A percentile compares a stretch with the other conserved stretches of the same genome.
phyloP scores from a whole-genome alignment of 495 filamentous ascomycete species.

The Cairneyella variabilis region DNA sequence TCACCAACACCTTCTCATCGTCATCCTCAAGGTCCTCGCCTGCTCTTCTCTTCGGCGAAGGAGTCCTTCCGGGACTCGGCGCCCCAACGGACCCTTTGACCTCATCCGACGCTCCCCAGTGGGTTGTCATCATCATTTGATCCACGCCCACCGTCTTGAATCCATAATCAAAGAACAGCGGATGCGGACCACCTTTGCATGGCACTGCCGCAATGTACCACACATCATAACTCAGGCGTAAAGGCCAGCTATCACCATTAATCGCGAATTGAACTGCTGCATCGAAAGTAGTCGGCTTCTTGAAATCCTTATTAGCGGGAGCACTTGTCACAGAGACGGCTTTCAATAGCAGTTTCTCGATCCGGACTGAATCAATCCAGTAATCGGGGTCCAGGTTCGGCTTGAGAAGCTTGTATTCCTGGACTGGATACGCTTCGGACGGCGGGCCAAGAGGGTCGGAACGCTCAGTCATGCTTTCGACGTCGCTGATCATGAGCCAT shows the following conservation, averaged over 20 bases:
- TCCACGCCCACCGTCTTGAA: constrained; percentile 52
- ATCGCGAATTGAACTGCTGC: constrained; percentile 66
- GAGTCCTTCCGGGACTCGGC: not conserved
- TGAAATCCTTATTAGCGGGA: constrained; percentile 17
- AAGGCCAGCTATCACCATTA: constrained; percentile 57
- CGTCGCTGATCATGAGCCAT: constrained; percentile 46
- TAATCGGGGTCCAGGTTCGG: constrained; percentile 43
- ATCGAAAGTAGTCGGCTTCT: constrained; percentile 48
- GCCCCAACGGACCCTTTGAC: constrained; percentile 2
- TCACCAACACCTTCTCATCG: constrained; percentile 59
- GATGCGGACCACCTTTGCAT: constrained; percentile 65
- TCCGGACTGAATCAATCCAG: constrained; percentile 55
- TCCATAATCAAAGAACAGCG: constrained; percentile 64
- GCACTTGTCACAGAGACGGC: constrained; percentile 21
- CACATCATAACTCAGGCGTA: constrained; percentile 60
- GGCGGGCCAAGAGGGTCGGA: constrained; percentile 62
- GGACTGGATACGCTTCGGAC: constrained; percentile 52
- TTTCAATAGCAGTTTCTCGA: constrained; percentile 58
- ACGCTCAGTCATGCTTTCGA: constrained; percentile 53
- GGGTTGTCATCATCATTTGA: constrained; percentile 54
- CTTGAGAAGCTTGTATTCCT: constrained; percentile 54
- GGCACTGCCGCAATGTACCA: constrained; percentile 63
- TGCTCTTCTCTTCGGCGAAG: constrained; percentile 8
- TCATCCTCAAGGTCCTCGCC: constrained; percentile 22
- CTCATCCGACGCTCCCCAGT: constrained; percentile 49